Base-by-base conservation (phyloP, 805 yeast species). In the Dipodascus albidus region DNA sequence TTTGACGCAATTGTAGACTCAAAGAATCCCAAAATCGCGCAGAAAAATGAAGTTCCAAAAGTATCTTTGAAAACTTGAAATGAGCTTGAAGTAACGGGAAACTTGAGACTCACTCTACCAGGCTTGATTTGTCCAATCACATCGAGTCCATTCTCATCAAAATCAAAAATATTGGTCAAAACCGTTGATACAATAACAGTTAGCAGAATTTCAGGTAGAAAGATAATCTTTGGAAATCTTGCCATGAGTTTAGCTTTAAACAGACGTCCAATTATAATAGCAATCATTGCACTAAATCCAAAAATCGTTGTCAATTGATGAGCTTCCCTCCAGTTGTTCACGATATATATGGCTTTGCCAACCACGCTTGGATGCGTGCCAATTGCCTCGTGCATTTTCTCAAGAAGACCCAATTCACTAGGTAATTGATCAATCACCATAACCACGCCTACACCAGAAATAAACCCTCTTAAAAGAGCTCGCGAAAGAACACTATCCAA, bases 1-100 rank as follows among this genome's bases (percentile, higher is more conserved):
- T 93, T 87, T 19, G 90, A 85, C 0, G 97, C 96, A 0, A 96
- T 89, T 0, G 96, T 86, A 4, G 95, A 83, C 66, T 91, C 97
- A 60, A 91, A 86, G 64, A 91, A 88, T 0, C 98, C 98, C 38
- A 91, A 70, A 63, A 88, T 78, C 0, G 96, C 95, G 57, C 87
- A 80, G 54, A 85, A 75, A 56, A 89, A 80, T 0, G 93, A 79
- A 0, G 91, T 76, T n/a, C 81, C 74, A 60, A 87, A 76, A 50
- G 81, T 67, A 23, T 75, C 73, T 51, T 78, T 74, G 56, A 84
- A 77, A 55, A 77, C 71, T 38, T 72, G 72, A 54, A 75, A 70
- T 19, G 72, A 71, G 1, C 70, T 59, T 0, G 68, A 64, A 0
- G 79, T 65, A 15, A 90, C 66, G 2, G 96, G 96, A 53, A 81